Conservation (phyloP, 139 green algal species). For the Chlamydomonas incerta region DNA sequence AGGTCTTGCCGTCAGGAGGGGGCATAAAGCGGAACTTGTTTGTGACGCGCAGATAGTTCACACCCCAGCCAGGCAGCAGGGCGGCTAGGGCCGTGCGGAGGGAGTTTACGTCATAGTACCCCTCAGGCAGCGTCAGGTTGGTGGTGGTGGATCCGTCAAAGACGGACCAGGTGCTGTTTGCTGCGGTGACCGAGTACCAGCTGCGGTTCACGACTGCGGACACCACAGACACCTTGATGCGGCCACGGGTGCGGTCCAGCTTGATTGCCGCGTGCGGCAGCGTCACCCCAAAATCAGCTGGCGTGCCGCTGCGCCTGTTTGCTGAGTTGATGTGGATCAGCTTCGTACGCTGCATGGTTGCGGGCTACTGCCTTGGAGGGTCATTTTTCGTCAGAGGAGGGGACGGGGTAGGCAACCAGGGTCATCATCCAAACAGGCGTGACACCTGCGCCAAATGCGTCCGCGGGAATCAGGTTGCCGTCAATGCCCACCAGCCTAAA, state of each 20-base stretch:
- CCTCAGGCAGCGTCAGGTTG: background rate
- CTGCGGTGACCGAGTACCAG: background rate
- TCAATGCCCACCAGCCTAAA: background rate
- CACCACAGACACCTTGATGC: background rate
- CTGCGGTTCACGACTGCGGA: background rate
- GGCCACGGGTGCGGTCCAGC: background rate
- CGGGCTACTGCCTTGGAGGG: background rate
- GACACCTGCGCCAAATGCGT: background rate
- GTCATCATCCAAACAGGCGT: background rate
- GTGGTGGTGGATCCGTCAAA: background rate
- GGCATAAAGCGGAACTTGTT: background rate
- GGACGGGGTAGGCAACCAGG: background rate
- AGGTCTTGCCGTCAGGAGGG: background rate
- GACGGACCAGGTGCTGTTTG: background rate
- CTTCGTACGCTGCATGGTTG: background rate
- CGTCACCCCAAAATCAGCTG: background rate
- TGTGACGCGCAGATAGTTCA: background rate
- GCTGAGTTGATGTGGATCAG: background rate
- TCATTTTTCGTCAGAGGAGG: background rate
- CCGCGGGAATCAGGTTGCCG: background rate
- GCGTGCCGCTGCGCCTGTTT: background rate
- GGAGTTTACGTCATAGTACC: background rate
- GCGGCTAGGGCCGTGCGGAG: background rate
- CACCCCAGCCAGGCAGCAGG: background rate
- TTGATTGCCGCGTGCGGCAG: background rate